Evolutionary conservation across 202 grass and related monocot species (phyloP).

Genomic region (Saccharum hybrid): DNA sequence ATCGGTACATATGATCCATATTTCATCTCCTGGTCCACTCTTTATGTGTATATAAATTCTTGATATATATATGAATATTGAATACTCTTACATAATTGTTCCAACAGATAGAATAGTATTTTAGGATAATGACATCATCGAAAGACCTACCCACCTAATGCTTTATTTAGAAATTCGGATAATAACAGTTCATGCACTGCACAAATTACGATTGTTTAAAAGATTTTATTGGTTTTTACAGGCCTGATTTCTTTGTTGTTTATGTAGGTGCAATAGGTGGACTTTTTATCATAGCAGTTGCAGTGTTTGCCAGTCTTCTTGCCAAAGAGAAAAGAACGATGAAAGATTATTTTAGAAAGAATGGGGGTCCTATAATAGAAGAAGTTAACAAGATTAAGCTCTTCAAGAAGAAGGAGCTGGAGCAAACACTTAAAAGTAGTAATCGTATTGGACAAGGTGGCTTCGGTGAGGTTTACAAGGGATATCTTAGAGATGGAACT

Average conservation of each 20-base stretch:
- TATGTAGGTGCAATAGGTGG: slow-evolving; percentile 7
- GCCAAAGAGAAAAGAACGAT: slow-evolving; percentile 12
- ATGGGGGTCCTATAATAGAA: slow-evolving; percentile 12
- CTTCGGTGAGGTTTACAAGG: slow-evolving; percentile 30
- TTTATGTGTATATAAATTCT: too few relatives aligned
- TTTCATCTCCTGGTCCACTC: not conserved
- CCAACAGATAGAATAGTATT: too few relatives aligned
- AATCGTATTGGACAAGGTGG: slow-evolving; percentile 17
- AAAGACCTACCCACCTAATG: too few relatives aligned
- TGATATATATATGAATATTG: too few relatives aligned
- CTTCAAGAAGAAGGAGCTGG: slow-evolving; percentile 10
- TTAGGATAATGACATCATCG: too few relatives aligned
- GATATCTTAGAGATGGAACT: not conserved
- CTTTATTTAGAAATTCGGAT: too few relatives aligned
- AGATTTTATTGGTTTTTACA: too few relatives aligned
- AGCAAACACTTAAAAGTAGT: slow-evolving; percentile 1
- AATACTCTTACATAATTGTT: too few relatives aligned
- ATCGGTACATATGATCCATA: not conserved
- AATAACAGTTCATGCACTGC: too few relatives aligned
- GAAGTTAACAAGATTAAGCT: slow-evolving; percentile 25
- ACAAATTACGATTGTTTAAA: not conserved
- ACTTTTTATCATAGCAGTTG: slow-evolving; percentile 6
- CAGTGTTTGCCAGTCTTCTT: slow-evolving; percentile 32
- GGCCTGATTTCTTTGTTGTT: not conserved
- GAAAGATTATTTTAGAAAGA: slow-evolving; percentile 33